A percentile compares a stretch with the other conserved stretches of the same genome.
Evolutionary conservation across 2,329 filamentous ascomycete genomes (phyloP).

Genomic region (Nothophoma quercina): DNA sequence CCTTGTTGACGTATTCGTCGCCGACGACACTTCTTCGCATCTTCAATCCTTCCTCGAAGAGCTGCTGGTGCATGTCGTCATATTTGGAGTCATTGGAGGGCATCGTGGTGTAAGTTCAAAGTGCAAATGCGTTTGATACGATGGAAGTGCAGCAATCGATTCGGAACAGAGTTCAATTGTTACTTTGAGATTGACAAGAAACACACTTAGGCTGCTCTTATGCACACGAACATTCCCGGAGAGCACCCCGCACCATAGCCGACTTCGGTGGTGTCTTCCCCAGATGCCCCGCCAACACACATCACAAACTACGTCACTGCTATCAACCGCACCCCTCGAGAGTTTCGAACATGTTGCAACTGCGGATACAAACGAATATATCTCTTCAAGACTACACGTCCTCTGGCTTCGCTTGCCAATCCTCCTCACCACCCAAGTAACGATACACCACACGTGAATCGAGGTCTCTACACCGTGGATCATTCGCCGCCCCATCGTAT

Average conservation of each 20-base stretch:
- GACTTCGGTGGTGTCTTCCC: conserved; percentile 32
- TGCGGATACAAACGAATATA: not conserved
- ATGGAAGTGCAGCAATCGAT: not conserved
- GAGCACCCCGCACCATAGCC: conserved; percentile 19
- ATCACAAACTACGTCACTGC: conserved; percentile 4
- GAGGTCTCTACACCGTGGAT: conserved; percentile 60
- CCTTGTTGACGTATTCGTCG: conserved; percentile 66
- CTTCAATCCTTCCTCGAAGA: conserved; percentile 68
- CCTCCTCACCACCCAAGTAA: conserved; percentile 62
- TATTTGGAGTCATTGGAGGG: conserved; percentile 51
- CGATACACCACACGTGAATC: conserved; percentile 67
- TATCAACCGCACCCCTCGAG: not conserved
- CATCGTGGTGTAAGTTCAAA: conserved; percentile 30
- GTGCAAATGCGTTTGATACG: not conserved
- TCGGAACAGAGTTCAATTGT: not conserved
- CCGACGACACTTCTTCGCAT: conserved; percentile 68
- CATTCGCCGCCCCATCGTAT: conserved; percentile 61
- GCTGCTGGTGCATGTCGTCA: conserved; percentile 58
- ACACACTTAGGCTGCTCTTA: no score
- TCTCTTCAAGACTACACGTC: conserved; percentile 10
- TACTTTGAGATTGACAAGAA: not conserved
- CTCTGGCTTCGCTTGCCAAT: conserved; percentile 51
- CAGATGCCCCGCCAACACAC: conserved; percentile 36
- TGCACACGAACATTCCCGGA: not conserved
- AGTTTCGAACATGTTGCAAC: no score